A percentile compares a stretch with the other conserved stretches of the same genome.
These are phyloP conservation scores for Dactylorhiza incarnata DNA, from an alignment of 106 monocot species.

Conservation along the genomic window DNA sequence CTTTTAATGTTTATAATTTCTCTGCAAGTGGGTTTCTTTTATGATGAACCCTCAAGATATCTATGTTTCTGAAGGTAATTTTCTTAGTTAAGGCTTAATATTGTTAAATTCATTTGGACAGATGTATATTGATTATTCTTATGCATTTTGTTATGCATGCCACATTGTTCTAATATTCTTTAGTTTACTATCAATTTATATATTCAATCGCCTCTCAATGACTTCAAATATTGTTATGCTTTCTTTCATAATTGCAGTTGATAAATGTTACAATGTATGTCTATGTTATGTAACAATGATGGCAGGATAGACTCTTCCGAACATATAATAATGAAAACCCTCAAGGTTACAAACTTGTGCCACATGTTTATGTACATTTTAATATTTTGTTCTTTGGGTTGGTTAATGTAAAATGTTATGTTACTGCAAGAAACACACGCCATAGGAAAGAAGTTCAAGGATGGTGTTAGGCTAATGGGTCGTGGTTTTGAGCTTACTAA, in stretches of 20 bases:
- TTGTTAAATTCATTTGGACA: too few species aligned
- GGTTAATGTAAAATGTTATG: neutral
- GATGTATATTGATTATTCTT: too few species aligned
- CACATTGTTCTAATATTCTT: neutral
- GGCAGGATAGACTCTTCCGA: constrained; percentile 66
- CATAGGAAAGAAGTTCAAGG: constrained; percentile 68
- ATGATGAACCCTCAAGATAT: too few species aligned
- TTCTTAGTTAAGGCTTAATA: too few species aligned
- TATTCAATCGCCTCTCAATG: neutral
- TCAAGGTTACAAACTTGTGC: constrained; percentile 37
- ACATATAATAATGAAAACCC: constrained; percentile 64
- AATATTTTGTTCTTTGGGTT: neutral
- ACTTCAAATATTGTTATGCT: neutral
- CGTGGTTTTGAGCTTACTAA: constrained; percentile 60
- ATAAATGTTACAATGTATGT: neutral
- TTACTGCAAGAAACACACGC: constrained; percentile 46
- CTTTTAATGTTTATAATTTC: too few species aligned
- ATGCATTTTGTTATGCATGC: too few species aligned
- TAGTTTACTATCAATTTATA: neutral
- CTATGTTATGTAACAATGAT: constrained; percentile 29
- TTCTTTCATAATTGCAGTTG: neutral
- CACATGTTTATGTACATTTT: neutral
- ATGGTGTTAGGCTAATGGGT: constrained; percentile 70
- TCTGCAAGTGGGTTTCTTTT: too few species aligned
- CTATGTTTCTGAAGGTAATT: too few species aligned